Base-by-base conservation (phyloP, 768 basidiomycete genomes). In the Podaxis carcinomalis region DNA sequence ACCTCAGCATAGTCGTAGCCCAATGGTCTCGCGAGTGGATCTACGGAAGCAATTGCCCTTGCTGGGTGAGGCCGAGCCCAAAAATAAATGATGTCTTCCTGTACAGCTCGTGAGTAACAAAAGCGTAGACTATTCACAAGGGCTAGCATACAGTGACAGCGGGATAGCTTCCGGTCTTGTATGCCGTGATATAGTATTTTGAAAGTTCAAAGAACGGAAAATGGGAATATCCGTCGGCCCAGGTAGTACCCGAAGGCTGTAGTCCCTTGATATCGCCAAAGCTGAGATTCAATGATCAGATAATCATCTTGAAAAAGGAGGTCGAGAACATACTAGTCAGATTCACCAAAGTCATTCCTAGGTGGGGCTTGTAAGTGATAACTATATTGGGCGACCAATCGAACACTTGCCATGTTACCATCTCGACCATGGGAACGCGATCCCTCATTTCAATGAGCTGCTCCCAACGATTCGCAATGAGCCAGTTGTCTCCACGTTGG, bases 301-400 rank as follows among this genome's bases (percentile, higher is more conserved):
- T 53, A 40, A 56, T 28, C 10, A 5, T 37, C 9, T 4, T 23
- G 19, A 10, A 3, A 51, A 10, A 16, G 27, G 27, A 27, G 46
- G 16, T 16, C 42, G 16, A 10, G 32, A 16, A 65, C 77, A 52
- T 66, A 82, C 80, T 92, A 90, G 67, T 86, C 82, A 0, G 87
- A 88, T 74, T 92, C 90, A 64, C 89, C 89, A 64, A 79, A 91
- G 69, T 91, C 87, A 73, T 92, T 92, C 80, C 81, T 83, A 47
- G 6, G 25, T 47, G 50, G 27, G 27, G 25, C 14, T 16, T 46
- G 37, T 50, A 47, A 32, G 40, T 52, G 36, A 58, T 35, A 25
- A 37, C n/a, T n/a, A 9, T 10, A 32, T 14, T 25, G 32, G 19
- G 27, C 39, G 16, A 47, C 9, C 28, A 19, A 37, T 47, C 4